Evolutionary conservation across 2,329 filamentous ascomycete species (phyloP).

Genomic region (Thelonectria olida): DNA sequence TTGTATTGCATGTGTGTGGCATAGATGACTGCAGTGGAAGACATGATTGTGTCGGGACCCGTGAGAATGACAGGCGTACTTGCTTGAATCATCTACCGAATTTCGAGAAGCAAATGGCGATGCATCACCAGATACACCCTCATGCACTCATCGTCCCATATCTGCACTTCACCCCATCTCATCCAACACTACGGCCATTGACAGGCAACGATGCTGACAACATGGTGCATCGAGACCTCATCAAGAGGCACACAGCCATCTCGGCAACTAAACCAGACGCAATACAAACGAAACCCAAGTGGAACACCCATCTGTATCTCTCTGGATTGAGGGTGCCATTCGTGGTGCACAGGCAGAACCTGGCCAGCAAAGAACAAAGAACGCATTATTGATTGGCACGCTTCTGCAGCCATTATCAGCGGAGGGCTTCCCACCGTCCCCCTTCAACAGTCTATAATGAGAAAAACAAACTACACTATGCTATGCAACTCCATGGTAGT

Average conservation of each 20-base stretch:
- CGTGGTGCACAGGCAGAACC: neutral
- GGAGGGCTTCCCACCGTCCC: constrained; percentile 11
- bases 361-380: constrained; percentile 13
- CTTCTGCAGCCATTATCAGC: constrained; percentile 23
- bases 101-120: too few relatives aligned
- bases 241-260: neutral
- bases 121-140: too few relatives aligned
- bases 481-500: constrained; percentile 31
- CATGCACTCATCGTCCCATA: too few relatives aligned
- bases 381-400: constrained; percentile 21
- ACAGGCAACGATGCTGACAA: neutral
- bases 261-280: neutral
- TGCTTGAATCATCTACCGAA: too few relatives aligned
- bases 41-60: too few relatives aligned
- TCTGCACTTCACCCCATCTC: neutral
- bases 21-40: too few relatives aligned
- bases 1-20: too few relatives aligned
- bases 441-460: constrained; percentile 32
- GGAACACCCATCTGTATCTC: neutral
- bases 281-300: neutral
- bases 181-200: neutral
- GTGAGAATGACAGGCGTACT: too few relatives aligned
- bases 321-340: neutral
- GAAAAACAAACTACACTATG: constrained; percentile 35
- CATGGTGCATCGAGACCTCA: neutral